Evolutionary conservation across 441 rosid species (phyloP).

Genomic region (Syzygium malaccense): DNA sequence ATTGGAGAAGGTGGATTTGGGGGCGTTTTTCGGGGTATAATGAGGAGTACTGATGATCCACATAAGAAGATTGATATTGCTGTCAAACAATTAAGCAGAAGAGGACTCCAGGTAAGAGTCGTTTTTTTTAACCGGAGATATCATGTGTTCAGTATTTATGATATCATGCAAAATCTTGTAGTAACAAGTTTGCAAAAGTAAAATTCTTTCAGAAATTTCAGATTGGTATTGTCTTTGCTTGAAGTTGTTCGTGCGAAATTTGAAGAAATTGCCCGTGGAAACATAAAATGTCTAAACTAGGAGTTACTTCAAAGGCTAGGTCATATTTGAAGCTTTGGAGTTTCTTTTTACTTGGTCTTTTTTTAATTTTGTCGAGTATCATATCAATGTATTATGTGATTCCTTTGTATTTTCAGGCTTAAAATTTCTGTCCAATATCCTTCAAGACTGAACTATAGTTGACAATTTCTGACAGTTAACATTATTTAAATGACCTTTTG

Average conservation of each 20-base stretch:
- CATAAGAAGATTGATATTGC: conserved; percentile 66
- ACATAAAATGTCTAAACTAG: background rate
- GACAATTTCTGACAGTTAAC: background rate
- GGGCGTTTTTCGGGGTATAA: conserved; percentile 46
- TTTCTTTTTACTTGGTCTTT: background rate
- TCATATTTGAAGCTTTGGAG: background rate
- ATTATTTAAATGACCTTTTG: background rate
- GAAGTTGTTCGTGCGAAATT: background rate
- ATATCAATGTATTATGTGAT: background rate
- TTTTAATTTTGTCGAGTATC: background rate
- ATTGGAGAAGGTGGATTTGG: conserved; percentile 76
- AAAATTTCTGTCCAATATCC: background rate
- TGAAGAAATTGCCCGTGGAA: background rate
- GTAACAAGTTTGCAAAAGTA: background rate
- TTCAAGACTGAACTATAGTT: background rate
- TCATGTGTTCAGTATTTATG: background rate
- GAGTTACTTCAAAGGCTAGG: background rate
- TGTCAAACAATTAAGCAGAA: conserved; percentile 75
- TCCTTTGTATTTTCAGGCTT: background rate
- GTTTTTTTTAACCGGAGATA: background rate
- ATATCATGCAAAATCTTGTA: background rate
- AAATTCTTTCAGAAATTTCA: background rate
- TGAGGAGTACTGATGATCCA: conserved; percentile 38
- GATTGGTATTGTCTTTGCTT: background rate
- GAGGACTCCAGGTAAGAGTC: conserved; percentile 71